These are phyloP conservation scores for Leishmania turanica DNA, from an alignment of 208 protist genomes.

Conservation along the genomic window DNA sequence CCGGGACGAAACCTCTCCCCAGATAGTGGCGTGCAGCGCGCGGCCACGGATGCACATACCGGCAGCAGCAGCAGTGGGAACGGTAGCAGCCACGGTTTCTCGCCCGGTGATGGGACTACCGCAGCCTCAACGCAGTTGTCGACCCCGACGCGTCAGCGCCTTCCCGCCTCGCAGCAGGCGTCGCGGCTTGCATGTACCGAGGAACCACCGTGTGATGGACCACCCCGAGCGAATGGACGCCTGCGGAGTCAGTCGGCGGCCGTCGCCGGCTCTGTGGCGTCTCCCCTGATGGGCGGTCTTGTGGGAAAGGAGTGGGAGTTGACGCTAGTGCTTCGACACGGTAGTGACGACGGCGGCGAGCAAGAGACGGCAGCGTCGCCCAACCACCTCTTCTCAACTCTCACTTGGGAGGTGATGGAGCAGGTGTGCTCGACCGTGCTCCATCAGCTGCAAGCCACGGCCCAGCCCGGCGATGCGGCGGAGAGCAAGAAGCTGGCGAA, in stretches of 20 bases:
- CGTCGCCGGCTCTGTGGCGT: background rate
- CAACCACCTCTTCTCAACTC: background rate
- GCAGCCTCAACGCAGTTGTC: slow-evolving; percentile 5
- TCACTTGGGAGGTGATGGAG: slow-evolving; percentile 35
- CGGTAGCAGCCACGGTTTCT: background rate
- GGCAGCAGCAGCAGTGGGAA: background rate
- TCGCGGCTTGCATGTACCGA: background rate
- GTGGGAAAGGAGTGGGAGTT: slow-evolving; percentile 33
- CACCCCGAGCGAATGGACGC: background rate
- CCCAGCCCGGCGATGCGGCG: background rate
- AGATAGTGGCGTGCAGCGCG: background rate
- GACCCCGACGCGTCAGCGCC: background rate
- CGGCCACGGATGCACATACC: background rate
- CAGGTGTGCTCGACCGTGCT: slow-evolving; percentile 18
- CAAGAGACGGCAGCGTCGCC: background rate
- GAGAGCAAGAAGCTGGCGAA: slow-evolving; percentile 2
- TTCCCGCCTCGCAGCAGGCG: background rate
- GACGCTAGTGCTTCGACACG: background rate
- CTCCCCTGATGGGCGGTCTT: background rate
- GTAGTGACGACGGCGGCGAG: background rate
- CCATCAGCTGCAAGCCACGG: slow-evolving; percentile 11
- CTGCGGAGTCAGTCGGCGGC: background rate
- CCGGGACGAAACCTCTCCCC: background rate
- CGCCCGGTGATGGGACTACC: background rate
- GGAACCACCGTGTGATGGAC: background rate